Evolutionary conservation across 768 basidiomycete species (phyloP).

Genomic region (Hypholoma fasciculare): DNA sequence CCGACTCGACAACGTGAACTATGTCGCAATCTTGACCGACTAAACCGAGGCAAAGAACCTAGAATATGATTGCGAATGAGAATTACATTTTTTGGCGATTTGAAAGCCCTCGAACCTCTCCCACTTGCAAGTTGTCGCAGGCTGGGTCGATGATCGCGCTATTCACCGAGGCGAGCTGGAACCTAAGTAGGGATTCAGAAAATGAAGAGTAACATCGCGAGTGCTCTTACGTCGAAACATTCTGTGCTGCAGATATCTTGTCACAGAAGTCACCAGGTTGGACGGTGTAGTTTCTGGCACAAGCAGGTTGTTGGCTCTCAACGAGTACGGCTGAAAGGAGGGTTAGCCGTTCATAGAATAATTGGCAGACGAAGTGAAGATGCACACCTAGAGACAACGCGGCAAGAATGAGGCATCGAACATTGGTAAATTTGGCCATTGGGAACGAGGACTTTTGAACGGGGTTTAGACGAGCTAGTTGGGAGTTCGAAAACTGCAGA

Average conservation of each 20-base stretch:
- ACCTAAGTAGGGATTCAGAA: constrained; percentile 27
- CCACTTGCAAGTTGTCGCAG: constrained; percentile 56
- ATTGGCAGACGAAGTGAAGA: not conserved
- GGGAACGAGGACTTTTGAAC: not conserved
- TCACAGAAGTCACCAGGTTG: constrained; percentile 52
- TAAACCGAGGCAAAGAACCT: constrained; percentile 59
- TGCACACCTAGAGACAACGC: not conserved
- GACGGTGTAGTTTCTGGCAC: constrained; percentile 52
- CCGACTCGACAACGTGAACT: constrained; percentile 40
- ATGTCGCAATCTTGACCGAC: constrained; percentile 53
- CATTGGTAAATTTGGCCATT: not conserved
- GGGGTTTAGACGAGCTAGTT: too few relatives aligned
- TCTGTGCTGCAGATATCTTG: constrained; percentile 43
- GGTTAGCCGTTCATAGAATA: not conserved
- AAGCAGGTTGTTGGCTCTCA: constrained; percentile 20
- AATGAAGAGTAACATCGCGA: not conserved
- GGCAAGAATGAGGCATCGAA: not conserved
- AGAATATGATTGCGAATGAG: not conserved
- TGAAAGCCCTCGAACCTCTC: constrained; percentile 34
- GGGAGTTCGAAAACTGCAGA: not conserved
- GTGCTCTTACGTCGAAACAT: constrained; percentile 41
- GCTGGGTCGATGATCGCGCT: constrained; percentile 43
- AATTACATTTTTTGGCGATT: not conserved
- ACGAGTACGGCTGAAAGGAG: not conserved
- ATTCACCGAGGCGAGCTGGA: constrained; percentile 59